Conservation (phyloP, 1,139 yeast species). For the Suhomyces bokatorum region DNA sequence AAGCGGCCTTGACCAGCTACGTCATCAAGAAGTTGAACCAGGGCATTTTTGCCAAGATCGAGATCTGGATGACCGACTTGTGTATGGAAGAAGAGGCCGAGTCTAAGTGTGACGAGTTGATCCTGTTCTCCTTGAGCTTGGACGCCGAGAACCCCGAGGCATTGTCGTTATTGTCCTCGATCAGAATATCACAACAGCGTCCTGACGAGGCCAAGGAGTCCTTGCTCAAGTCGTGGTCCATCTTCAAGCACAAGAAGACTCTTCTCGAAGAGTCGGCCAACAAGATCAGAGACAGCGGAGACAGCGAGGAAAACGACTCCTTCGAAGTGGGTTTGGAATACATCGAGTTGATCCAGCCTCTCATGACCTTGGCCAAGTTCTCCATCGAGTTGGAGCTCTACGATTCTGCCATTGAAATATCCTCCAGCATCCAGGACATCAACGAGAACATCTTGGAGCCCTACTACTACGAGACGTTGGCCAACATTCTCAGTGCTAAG, state of each 20-base stretch:
- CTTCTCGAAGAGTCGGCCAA: constrained; percentile 48
- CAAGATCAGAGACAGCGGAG: constrained; percentile 18
- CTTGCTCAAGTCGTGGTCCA: constrained; percentile 68
- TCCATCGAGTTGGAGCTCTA: constrained; percentile 75
- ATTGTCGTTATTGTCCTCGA: constrained; percentile 80
- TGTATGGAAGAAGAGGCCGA: constrained; percentile 96
- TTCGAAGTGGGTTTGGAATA: constrained; percentile 52
- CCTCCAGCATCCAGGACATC: constrained; percentile 65
- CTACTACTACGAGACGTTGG: constrained; percentile 79
- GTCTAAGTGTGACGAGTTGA: constrained; percentile 68
- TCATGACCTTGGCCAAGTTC: constrained; percentile 68
- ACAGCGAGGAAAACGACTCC: constrained; percentile 21
- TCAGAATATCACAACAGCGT: constrained; percentile 84
- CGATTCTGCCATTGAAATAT: constrained; percentile 62
- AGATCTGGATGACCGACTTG: constrained; percentile 98
- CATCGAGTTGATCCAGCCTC: constrained; percentile 64
- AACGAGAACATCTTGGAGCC: constrained; percentile 83
- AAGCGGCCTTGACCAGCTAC: constrained; percentile 32
- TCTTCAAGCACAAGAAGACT: constrained; percentile 56
- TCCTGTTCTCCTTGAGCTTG: constrained; percentile 61
- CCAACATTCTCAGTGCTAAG: constrained; percentile 62
- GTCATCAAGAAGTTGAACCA: constrained; percentile 60
- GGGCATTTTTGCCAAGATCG: constrained; percentile 83
- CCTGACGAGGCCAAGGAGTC: constrained; percentile 73
- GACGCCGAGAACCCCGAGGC: constrained; percentile 73